Evolutionary conservation across 2,329 filamentous ascomycete genomes (phyloP).

Genomic region (Colletotrichum cuscutae): DNA sequence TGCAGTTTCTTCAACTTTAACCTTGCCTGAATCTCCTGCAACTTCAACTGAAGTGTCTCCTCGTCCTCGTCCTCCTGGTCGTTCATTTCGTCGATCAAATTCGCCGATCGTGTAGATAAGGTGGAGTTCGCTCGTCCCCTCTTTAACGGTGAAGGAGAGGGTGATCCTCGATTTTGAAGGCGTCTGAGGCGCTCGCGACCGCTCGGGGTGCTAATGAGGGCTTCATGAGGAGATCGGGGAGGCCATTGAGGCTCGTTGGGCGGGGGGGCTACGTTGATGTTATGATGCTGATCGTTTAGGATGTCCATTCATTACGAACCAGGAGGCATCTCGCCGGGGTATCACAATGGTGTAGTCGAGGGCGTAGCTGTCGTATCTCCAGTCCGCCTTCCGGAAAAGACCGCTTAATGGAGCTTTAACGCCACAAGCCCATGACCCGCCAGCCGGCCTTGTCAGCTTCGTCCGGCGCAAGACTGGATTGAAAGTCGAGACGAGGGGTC

Average conservation of each 20-base stretch:
- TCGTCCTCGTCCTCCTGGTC: conserved; percentile 79
- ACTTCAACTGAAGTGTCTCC: conserved; percentile 85
- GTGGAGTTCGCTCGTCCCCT: conserved; percentile 48
- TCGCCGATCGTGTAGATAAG: conserved; percentile 37
- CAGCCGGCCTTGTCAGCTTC: conserved; percentile 24
- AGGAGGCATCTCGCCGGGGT: conserved; percentile 35
- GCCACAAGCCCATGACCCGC: conserved; percentile 34
- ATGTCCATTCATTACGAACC: conserved; percentile 26
- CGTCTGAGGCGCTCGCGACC: conserved; percentile 81
- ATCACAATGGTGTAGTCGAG: conserved; percentile 1
- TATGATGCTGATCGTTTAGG: conserved; percentile 4
- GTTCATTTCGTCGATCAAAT: conserved; percentile 39
- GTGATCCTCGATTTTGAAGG: conserved; percentile 72
- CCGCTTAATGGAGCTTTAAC: conserved; percentile 18
- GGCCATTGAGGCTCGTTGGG: conserved; percentile 69
- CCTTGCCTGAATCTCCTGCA: conserved; percentile 89
- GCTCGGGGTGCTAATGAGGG: conserved; percentile 74
- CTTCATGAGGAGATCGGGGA: conserved; percentile 73
- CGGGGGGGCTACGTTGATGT: conserved; percentile 36
- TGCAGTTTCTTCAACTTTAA: conserved; percentile 89
- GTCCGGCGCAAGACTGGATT: conserved; percentile 7
- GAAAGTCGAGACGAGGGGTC: conserved; percentile 5
- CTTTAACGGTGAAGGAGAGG: conserved; percentile 74
- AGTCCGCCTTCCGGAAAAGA: conserved; percentile 2
- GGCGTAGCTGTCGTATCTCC: conserved; percentile 2